Evolutionary conservation across 495 filamentous ascomycete genomes (phyloP).

Genomic region (Aspergillus egyptiacus): DNA sequence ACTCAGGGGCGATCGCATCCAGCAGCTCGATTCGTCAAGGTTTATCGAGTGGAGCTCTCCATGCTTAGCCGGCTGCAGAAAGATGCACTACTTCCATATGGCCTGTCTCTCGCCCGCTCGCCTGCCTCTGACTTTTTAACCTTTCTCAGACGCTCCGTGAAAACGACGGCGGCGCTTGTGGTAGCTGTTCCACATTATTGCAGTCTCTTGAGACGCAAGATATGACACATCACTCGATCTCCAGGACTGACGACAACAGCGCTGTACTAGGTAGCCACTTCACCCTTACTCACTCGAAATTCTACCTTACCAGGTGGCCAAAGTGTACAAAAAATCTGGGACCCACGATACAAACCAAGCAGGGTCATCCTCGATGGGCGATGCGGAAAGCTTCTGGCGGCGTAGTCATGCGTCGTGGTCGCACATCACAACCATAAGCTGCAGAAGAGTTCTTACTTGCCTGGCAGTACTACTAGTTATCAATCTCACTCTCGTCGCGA

Average conservation of each 20-base stretch:
- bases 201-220: conserved; percentile 14
- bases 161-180: conserved; percentile 2
- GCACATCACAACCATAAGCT: background rate
- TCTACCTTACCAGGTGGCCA: background rate
- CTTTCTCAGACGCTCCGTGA: conserved; percentile 8
- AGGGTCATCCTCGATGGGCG: background rate
- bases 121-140: conserved; percentile 7
- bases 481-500: background rate
- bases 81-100: conserved; percentile 12
- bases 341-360: background rate
- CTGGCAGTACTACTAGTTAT: background rate
- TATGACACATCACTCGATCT: conserved; percentile 17
- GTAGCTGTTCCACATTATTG: conserved; percentile 11
- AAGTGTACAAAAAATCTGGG: background rate
- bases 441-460: background rate
- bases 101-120: conserved; percentile 1
- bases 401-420: background rate
- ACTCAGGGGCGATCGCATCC: background rate
- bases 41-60: conserved; percentile 14
- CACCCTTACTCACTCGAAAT: conserved; percentile 8
- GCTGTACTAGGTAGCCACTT: background rate
- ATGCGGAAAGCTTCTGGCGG: background rate
- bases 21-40: conserved; percentile 13
- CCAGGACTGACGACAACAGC: background rate
- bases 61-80: conserved; percentile 14